Evolutionary conservation across 1,284 basidiomycete species (phyloP), one percentile per base, ranked within the genome.

Genomic region (Anthracocystis setariae): DNA sequence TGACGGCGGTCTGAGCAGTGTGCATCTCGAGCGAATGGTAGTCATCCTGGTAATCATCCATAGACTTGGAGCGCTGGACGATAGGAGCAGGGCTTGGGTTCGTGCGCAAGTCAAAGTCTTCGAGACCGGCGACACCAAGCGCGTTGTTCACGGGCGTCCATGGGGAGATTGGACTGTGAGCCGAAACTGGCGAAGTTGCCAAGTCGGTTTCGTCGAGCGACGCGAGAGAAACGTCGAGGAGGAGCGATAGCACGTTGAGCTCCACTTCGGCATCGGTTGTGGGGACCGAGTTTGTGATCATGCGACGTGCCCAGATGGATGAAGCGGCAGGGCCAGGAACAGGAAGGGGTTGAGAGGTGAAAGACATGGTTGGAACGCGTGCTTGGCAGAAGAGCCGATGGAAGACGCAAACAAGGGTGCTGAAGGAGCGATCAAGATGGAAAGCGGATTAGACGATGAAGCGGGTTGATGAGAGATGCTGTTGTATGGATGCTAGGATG

Each of bases 1-100:
- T 62, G 54, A 71, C 68, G 12, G 68, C 68, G 1, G 59, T 66
- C 33, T 71, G 68, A 10, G 68, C 68, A 1, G 68, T 56, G 15
- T 71, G 68, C 55, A 71, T 62, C 42, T 71, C 68, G 17, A 65
- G 25, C n/a, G 38, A 23, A 39, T 54, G 32, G 39, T 37, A 44
- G n/a, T 15, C 17, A 18, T 49, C 23, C 12, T 47, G 29, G 29
- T 42, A 48, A 8, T 50, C 35, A 21, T 53, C 53, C 32, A 60
- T 25, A 24, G 63, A 58, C 20, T 23, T 38, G 3, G 56, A 66
- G 3, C 55, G 50, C 13, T 59, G 55, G 4, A 51, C 23, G 5
- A 29, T 4, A 27, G 35, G 44, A n/a, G 35, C 37, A 8, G 40
- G 40, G 40, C 40, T 42, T 18, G 21, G 20, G 20, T 10, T 42